These are phyloP conservation scores for Thyridium curvatum DNA, from an alignment of 2,329 filamentous ascomycete species.

Conservation along the genomic window DNA sequence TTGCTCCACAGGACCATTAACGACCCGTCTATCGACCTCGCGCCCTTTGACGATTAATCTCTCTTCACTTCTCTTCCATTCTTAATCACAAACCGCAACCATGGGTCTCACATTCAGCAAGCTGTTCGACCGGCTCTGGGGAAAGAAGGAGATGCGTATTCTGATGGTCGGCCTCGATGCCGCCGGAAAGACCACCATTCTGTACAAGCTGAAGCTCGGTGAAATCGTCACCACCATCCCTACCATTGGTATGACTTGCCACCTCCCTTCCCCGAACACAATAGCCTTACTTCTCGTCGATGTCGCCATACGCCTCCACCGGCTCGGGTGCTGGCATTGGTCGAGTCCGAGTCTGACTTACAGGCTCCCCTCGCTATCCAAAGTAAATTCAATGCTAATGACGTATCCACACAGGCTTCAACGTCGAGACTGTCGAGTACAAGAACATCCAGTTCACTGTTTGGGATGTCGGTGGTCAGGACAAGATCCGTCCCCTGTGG, in stretches of 20 bases:
- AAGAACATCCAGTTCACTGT: constrained; percentile 99
- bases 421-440: constrained; percentile 99
- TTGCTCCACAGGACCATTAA: constrained; percentile 1
- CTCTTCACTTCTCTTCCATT: constrained; percentile 23
- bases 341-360: too few relatives aligned
- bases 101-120: constrained; percentile 99
- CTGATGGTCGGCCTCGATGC: constrained; percentile 99
- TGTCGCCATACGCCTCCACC: too few relatives aligned
- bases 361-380: too few relatives aligned
- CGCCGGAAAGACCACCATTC: constrained; percentile 99
- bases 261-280: constrained; percentile 1
- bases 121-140: constrained; percentile 92
- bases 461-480: constrained; percentile 99
- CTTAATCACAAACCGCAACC: constrained; percentile 50
- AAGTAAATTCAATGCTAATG: constrained; percentile 13
- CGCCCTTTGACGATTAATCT: constrained; percentile 7
- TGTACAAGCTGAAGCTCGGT: constrained; percentile 99
- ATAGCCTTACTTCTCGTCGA: neutral
- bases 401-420: constrained; percentile 64
- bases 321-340: too few relatives aligned
- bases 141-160: constrained; percentile 99
- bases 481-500: constrained; percentile 99
- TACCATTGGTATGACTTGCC: constrained; percentile 71
- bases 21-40: neutral
- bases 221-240: constrained; percentile 99